Base-by-base conservation (phyloP, 2,329 filamentous ascomycete species). In the Botrytis galanthina region DNA sequence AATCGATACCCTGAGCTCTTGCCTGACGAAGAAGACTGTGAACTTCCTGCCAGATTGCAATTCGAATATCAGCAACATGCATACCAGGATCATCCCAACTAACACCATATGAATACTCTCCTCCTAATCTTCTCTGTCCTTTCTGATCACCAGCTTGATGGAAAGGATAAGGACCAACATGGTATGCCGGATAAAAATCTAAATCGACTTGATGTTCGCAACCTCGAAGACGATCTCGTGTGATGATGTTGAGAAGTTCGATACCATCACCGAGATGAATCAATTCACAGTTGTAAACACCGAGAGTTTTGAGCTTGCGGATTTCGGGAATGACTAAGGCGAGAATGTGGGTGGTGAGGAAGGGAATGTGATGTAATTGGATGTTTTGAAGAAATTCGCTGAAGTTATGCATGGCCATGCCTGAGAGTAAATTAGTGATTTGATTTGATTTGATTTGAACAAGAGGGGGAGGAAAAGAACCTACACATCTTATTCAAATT, bases 121-220 rank as follows among this genome's bases (percentile, higher is more conserved):
- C 69, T 7, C 63, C 70, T 10, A 68, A 37, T 64, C 54, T 63
- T 10, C 37, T 37, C 8, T 71, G 39, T 10, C 62, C 59, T n/a
- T 54, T 54, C 8, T 63, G 48, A 3, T 78, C 76, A 3, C 79
- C 78, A 6, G 71, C 20, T 44, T 67, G 70, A 44, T 72, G n/a
- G 4, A 48, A 46, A 16, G 37, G 29, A 5, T 57, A 12, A 0
- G 70, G 61, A 22, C 70, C 70, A 7, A 42, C 37, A 59, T 80
- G 78, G 57, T 75, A 80, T 54, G 75, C 77, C 3, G 79, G 79
- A 64, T 73, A 80, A 68, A 77, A 80, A 67, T 80, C 79, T 3
- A 79, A 66, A 18, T 67, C 63, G 12, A 80, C 74, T 59, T 77
- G 76, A 39, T 75, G 63, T 37, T 78, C 75, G 14, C 75, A 76